These are phyloP conservation scores for Alternaria metachromatica DNA, from an alignment of 2,329 filamentous ascomycete species.

Conservation along the genomic window DNA sequence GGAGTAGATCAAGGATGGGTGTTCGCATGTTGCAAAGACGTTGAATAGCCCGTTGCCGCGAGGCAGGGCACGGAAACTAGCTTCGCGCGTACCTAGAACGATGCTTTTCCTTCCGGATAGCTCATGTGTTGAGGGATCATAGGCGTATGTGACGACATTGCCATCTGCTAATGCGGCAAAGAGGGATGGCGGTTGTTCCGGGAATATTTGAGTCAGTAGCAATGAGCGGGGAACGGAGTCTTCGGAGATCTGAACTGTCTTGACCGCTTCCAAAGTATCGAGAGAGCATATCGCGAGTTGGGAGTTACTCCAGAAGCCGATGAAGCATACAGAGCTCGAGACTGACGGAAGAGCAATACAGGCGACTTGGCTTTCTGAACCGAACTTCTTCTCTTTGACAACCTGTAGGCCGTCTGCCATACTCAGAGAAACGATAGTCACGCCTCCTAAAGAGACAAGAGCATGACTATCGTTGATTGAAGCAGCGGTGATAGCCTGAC, in stretches of 20 bases:
- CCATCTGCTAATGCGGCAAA: constrained; percentile 94
- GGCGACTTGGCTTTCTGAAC: constrained; percentile 77
- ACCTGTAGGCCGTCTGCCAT: constrained; percentile 65
- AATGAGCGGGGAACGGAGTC: constrained; percentile 84
- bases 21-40: constrained; percentile 92
- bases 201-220: constrained; percentile 77
- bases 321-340: constrained; percentile 71
- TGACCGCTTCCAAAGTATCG: constrained; percentile 68
- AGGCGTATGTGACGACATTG: constrained; percentile 81
- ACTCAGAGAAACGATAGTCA: constrained; percentile 72
- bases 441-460: constrained; percentile 78
- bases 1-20: constrained; percentile 91
- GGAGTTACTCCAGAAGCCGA: constrained; percentile 88
- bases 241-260: constrained; percentile 63
- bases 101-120: constrained; percentile 80
- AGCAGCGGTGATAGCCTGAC: constrained; percentile 73
- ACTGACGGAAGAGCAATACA: constrained; percentile 78
- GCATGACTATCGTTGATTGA: constrained; percentile 75
- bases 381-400: constrained; percentile 66
- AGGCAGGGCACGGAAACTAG: constrained; percentile 79
- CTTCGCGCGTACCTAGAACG: constrained; percentile 83
- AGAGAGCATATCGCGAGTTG: constrained; percentile 77
- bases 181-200: constrained; percentile 72
- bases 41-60: constrained; percentile 70
- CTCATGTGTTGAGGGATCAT: constrained; percentile 66